Conservation (phyloP, 2,329 filamentous ascomycete genomes). For the Epichloe gansuensis region DNA sequence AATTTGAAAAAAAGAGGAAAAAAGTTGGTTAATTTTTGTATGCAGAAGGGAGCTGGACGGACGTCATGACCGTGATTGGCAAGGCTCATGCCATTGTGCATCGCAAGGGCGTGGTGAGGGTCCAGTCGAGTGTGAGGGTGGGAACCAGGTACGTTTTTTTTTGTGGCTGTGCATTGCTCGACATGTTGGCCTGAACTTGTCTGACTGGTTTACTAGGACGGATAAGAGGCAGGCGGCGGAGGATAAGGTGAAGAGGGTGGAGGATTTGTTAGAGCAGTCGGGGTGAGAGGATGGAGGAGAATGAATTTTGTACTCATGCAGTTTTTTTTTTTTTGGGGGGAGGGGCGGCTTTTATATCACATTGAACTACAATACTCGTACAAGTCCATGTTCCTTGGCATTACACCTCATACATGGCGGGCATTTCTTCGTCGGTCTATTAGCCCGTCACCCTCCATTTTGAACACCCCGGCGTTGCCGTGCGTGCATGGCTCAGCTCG, state of each 20-base stretch:
- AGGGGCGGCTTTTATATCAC: neutral
- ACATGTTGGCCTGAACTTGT: neutral
- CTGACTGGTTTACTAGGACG: constrained; percentile 42
- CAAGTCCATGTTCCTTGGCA: neutral
- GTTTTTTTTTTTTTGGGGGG: no score
- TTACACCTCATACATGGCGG: neutral
- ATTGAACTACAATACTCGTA: neutral
- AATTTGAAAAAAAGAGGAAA: neutral
- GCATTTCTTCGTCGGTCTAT: neutral
- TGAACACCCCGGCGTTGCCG: neutral
- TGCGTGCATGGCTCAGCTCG: neutral
- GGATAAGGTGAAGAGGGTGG: constrained; percentile 61
- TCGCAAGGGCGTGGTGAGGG: constrained; percentile 60
- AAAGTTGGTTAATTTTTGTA: neutral
- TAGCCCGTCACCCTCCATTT: neutral
- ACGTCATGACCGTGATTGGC: constrained; percentile 75
- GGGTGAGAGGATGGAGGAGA: neutral
- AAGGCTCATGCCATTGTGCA: constrained; percentile 74
- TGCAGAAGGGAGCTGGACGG: constrained; percentile 80
- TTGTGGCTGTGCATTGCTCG: neutral
- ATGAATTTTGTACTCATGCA: neutral
- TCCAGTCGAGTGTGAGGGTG: constrained; percentile 81
- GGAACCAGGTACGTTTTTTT: constrained; percentile 53
- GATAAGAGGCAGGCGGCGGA: constrained; percentile 74
- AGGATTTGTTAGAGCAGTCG: constrained; percentile 32